Evolutionary conservation across 495 filamentous ascomycete species (phyloP), one percentile per base, ranked within the genome.

Genomic region (Pseudevernia furfuracea): DNA sequence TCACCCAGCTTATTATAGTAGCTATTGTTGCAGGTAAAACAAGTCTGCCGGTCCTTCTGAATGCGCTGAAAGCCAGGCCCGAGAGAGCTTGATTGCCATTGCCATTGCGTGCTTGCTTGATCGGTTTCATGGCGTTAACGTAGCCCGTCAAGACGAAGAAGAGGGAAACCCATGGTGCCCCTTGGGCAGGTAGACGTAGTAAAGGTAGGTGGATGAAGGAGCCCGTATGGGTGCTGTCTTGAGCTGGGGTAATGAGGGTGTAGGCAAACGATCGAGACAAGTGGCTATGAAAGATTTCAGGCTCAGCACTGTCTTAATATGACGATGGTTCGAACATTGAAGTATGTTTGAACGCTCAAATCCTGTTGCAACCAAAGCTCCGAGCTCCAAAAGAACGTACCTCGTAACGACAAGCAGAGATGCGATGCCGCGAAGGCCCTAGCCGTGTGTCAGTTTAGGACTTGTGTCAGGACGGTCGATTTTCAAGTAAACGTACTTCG

Each of bases 71-170:
- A 38, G 80, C 78, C 38, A 89, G 71, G 21, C 81, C 78, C 1
- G 73, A 76, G 48, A 85, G 80, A 19, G 84, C 81, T 3, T 71
- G 77, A 32, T 80, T 72, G 34, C 71, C 70, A 55, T 84, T 78
- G 39, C 85, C 84, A 49, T 78, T 76, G 21, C 82, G 81, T 43
- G 77, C 77, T 59, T 84, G 79, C 60, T 84, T 84, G 55, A 89
- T 73, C 1, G 85, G 85, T 70, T 87, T 89, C 55, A 87, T 72
- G 4, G 85, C 84, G 69, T 85, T 87, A 25, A 88, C 86, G 67
- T 86, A 89, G 60, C 85, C 86, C 17, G 85, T 87, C 44, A 89
- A 76, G 63, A 89, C 81, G 62, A 82, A 79, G 77, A 89, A 89
- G 61, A 88, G 84, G 36, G 84, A 80, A n/a, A 89, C 84, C 59